These are phyloP conservation scores for Phytopythium montanum DNA, from an alignment of 352 stramenopile species.

Conservation along the genomic window DNA sequence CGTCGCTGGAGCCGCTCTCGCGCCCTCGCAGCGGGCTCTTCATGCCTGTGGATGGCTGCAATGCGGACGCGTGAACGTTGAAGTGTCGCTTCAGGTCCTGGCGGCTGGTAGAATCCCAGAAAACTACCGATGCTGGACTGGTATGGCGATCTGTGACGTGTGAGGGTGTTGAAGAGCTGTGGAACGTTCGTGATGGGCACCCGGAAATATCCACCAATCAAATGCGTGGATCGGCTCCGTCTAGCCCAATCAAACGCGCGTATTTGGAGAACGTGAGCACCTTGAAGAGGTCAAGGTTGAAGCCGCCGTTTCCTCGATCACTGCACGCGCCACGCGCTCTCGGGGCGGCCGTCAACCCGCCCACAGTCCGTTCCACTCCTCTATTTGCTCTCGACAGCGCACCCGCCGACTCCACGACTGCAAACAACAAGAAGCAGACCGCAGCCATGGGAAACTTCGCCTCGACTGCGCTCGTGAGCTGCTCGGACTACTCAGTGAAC, in stretches of 20 bases:
- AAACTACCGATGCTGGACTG: background rate
- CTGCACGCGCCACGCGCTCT: background rate
- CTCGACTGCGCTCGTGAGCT: constrained; percentile 19
- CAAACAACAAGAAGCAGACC: constrained; percentile 6
- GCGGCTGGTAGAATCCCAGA: too few relatives aligned
- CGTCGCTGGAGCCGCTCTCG: background rate
- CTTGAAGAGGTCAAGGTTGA: background rate
- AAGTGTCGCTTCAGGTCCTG: constrained; percentile 7
- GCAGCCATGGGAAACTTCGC: constrained; percentile 42
- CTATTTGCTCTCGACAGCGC: constrained; percentile 26
- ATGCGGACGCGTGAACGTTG: background rate
- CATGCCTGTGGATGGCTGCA: constrained; percentile 1
- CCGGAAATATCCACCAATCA: constrained; percentile 5
- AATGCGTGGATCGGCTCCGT: background rate
- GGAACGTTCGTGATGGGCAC: background rate
- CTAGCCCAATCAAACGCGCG: constrained; percentile 4
- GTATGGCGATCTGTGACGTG: background rate
- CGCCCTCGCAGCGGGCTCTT: constrained; percentile 1
- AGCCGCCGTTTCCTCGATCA: background rate
- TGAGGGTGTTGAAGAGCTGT: background rate
- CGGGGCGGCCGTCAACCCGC: background rate
- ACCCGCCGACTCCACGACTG: constrained; percentile 6
- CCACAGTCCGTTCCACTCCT: constrained; percentile 21
- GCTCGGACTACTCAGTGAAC: constrained; percentile 22
- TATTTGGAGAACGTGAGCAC: constrained; percentile 9